Conservation (phyloP, 129 eudicot species). For the Chrysanthemum lavandulifolium region DNA sequence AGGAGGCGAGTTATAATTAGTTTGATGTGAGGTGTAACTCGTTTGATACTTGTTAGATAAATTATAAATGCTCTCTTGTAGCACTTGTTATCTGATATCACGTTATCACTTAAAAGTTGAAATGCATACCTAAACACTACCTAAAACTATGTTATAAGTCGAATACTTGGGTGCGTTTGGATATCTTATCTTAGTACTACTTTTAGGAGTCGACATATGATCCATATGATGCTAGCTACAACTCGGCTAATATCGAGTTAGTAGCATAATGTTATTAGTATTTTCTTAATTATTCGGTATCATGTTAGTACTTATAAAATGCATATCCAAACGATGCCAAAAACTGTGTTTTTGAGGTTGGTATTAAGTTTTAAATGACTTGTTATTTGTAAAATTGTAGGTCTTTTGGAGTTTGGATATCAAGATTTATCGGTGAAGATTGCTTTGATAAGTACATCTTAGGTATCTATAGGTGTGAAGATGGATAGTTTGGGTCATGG, state of each 20-base stretch:
- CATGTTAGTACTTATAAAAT: background rate
- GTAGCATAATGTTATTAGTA: too few relatives aligned
- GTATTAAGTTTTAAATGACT: background rate
- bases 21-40: too few relatives aligned
- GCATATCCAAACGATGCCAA: background rate
- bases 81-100: background rate
- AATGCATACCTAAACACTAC: background rate
- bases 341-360: background rate
- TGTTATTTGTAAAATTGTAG: conserved; percentile 15
- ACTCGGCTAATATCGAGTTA: background rate
- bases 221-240: too few relatives aligned
- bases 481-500: conserved; percentile 48
- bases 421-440: conserved; percentile 43
- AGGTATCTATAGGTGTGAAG: conserved; percentile 47
- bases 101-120: too few relatives aligned
- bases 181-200: too few relatives aligned
- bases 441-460: too few relatives aligned
- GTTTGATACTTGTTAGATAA: background rate
- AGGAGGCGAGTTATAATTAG: too few relatives aligned
- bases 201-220: too few relatives aligned
- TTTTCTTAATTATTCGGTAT: too few relatives aligned
- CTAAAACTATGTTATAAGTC: background rate
- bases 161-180: background rate
- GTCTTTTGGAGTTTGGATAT: conserved; percentile 61
- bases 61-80: background rate